These are phyloP conservation scores for Solanum hybrid DNA, from an alignment of 305 asterid genomes.

Conservation along the genomic window DNA sequence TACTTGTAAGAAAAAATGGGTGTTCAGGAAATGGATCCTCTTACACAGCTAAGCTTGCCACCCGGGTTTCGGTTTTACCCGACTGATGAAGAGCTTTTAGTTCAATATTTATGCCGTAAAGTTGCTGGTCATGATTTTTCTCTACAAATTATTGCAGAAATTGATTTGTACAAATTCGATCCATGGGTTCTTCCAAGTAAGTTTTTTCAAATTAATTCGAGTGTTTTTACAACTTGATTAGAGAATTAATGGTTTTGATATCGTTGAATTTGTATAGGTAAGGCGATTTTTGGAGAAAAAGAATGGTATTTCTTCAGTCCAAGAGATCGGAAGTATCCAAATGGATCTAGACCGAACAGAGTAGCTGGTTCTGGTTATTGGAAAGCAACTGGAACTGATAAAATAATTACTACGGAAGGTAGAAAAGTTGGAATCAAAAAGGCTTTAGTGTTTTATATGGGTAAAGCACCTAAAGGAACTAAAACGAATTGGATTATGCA, in stretches of 20 bases:
- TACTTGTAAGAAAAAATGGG: conserved; percentile 34
- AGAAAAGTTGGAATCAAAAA: conserved; percentile 76
- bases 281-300: conserved; percentile 74
- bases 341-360: conserved; percentile 76
- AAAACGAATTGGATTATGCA: conserved; percentile 95
- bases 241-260: neutral
- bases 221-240: neutral
- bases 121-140: conserved; percentile 62
- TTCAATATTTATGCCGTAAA: conserved; percentile 63
- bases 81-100: conserved; percentile 81
- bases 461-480: conserved; percentile 84
- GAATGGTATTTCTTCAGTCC: conserved; percentile 92
- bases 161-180: conserved; percentile 70
- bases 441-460: conserved; percentile 71
- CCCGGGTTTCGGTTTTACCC: conserved; percentile 89
- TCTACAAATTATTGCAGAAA: conserved; percentile 54
- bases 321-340: conserved; percentile 72
- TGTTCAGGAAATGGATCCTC: conserved; percentile 51
- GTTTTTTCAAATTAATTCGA: neutral
- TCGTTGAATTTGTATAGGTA: conserved; percentile 22
- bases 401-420: conserved; percentile 47
- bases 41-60: conserved; percentile 65
- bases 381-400: conserved; percentile 93
- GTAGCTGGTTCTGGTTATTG: conserved; percentile 81
- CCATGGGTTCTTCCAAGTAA: conserved; percentile 86